Percentiles rank a stretch among this genome's conserved stretches.
Evolutionary conservation across 2,329 filamentous ascomycete genomes (phyloP).

Genomic region (Phoma sp.): DNA sequence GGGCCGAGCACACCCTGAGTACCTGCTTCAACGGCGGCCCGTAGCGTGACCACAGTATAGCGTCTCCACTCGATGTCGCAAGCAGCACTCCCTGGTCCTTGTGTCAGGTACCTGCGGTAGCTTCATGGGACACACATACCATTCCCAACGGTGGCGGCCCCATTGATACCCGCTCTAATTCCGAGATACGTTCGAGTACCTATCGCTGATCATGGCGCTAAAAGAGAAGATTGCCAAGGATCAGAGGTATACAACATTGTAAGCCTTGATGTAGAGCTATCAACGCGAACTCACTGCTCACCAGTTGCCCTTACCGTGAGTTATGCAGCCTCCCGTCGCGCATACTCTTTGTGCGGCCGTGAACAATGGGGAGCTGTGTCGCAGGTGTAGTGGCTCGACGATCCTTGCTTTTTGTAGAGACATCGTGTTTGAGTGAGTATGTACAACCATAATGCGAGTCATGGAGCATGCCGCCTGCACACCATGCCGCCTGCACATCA

Average conservation of each 20-base stretch:
- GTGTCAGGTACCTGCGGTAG: constrained; percentile 17
- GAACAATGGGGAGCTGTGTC: constrained; percentile 1
- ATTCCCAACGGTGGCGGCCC: constrained; percentile 5
- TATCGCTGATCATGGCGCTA: constrained; percentile 5
- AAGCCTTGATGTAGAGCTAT: background rate
- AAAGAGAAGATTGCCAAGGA: background rate
- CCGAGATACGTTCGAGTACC: background rate
- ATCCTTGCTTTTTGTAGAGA: background rate
- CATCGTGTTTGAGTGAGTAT: background rate
- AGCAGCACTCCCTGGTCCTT: background rate
- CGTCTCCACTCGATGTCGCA: background rate
- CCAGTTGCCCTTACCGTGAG: constrained; percentile 9
- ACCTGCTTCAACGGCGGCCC: constrained; percentile 8
- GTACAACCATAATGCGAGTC: constrained; percentile 2
- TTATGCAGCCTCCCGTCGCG: constrained; percentile 12
- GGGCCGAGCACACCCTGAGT: constrained; percentile 15
- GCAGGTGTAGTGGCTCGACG: background rate
- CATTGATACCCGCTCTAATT: constrained; percentile 5
- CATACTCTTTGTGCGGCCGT: constrained; percentile 5
- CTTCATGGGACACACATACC: constrained; percentile 11
- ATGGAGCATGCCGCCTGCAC: background rate
- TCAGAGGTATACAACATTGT: background rate
- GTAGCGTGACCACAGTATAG: constrained; percentile 1
- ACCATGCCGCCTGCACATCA: background rate
- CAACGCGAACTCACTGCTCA: constrained; percentile 6